Evolutionary conservation across 2,329 filamentous ascomycete genomes (phyloP), one percentile per base, ranked within the genome.

Genomic region (Sporothrix sp.): DNA sequence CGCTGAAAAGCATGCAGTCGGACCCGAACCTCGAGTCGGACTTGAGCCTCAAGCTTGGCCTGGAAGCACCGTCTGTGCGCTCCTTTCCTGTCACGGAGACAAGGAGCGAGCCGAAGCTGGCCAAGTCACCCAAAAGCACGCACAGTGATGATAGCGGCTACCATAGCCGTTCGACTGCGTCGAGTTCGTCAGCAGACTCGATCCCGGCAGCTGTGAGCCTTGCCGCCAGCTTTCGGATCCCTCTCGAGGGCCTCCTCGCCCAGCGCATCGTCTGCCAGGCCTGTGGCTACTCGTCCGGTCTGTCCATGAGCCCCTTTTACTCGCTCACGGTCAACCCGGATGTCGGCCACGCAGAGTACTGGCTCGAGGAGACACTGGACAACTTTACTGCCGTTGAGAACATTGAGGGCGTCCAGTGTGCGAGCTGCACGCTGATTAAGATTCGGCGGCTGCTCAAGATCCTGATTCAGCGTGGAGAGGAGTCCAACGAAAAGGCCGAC

Each of bases 241-340:
- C 93, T 0, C 71, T 97, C 2, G 89, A 97, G 63, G 93, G 93
- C 0, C 70, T 95, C 18, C 74, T 89, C 8, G 91, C 90, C 1
- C 91, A 97, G 66, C 78, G 89, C 35, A 89, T 97, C 1, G 86
- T 87, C 0, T 98, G 93, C 64, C 83, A 86, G 50, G 74, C 75
- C 40, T 98, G 93, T 63, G 87, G 88, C 7, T 85, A 86, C 66
- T 89, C 87, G 0, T 89, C 95, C 59, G 90, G 90, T 1, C 73
- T 96, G 13, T 89, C 86, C 1, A 79, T 97, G 68, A 94, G 88
- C 18, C 88, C 89, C 0, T 97, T 97, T 72, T 96, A 93, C 62
- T 96, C 89, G 61, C 71, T 97, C 42, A 96, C 91, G 0, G 78
- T 97, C 0, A 88, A 84, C 32, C 78, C 97, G 2, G 87, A 85